These are phyloP conservation scores for Thinopyrum obtusiflorum DNA, from an alignment of 202 grass and related monocot species.

Conservation along the genomic window DNA sequence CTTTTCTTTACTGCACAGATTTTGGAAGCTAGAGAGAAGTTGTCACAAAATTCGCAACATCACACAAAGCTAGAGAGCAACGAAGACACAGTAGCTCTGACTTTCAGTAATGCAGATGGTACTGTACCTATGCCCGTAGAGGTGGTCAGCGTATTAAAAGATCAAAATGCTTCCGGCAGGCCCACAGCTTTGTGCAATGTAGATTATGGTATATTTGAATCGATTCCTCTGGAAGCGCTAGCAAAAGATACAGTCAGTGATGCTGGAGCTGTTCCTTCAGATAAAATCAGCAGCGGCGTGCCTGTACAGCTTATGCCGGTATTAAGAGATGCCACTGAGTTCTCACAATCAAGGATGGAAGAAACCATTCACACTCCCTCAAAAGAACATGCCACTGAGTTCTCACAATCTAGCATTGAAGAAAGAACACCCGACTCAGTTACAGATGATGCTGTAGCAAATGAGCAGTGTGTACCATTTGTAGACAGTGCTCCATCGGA, in stretches of 20 bases:
- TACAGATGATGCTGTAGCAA: conserved; percentile 21
- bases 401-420: conserved; percentile 24
- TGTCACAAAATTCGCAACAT: conserved; percentile 45
- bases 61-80: conserved; percentile 45
- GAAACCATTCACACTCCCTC: conserved; percentile 22
- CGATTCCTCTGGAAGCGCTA: conserved; percentile 11
- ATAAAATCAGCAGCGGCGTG: conserved; percentile 20
- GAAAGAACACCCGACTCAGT: conserved; percentile 13
- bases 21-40: conserved; percentile 58
- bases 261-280: conserved; percentile 21
- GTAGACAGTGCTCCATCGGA: conserved; percentile 43
- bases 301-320: conserved; percentile 24
- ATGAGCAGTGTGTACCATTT: conserved; percentile 45
- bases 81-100: conserved; percentile 17
- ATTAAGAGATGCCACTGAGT: not conserved
- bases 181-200: conserved; percentile 32
- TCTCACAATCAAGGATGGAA: conserved; percentile 25
- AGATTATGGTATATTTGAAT: conserved; percentile 3
- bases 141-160: conserved; percentile 22
- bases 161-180: conserved; percentile 33
- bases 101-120: conserved; percentile 32
- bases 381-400: not conserved
- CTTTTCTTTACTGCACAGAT: conserved; percentile 50
- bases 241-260: not conserved
- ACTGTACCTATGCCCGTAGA: conserved; percentile 26